Conservation (phyloP, 305 asterid genomes). For the Andrographis paniculata region DNA sequence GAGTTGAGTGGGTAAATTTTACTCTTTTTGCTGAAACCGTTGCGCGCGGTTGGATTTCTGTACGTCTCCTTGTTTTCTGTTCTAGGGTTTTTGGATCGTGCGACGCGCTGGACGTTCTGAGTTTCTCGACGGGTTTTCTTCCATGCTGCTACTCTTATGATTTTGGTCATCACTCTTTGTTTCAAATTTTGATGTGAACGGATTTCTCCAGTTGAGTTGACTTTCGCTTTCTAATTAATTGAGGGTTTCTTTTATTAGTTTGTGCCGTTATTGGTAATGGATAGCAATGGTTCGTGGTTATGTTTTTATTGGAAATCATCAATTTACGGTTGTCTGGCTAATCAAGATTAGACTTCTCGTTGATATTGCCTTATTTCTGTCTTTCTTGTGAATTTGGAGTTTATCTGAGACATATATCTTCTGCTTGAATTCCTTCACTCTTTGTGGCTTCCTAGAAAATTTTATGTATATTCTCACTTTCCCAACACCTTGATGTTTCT, state of each 20-base stretch:
- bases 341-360: too few species aligned
- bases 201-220: constrained; percentile 28
- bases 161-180: too few species aligned
- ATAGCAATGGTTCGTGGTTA: constrained; percentile 5
- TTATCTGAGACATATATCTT: too few species aligned
- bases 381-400: too few species aligned
- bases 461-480: too few species aligned
- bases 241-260: constrained; percentile 18
- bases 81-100: constrained; percentile 28
- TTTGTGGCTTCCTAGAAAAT: too few species aligned
- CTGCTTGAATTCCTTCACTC: too few species aligned
- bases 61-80: constrained; percentile 13
- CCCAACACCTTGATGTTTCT: too few species aligned
- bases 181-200: too few species aligned
- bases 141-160: constrained; percentile 5
- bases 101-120: constrained; percentile 1
- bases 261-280: constrained; percentile 7
- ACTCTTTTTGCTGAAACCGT: constrained; percentile 9
- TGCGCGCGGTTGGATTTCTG: constrained; percentile 14
- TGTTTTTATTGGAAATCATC: too few species aligned
- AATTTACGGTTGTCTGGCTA: too few species aligned
- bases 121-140: constrained; percentile 5
- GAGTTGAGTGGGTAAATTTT: constrained; percentile 3
- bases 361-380: too few species aligned
- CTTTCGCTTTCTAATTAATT: constrained; percentile 21